Evolutionary conservation across 2,329 filamentous ascomycete species (phyloP).

Genomic region (Aspergillus intermedius): DNA sequence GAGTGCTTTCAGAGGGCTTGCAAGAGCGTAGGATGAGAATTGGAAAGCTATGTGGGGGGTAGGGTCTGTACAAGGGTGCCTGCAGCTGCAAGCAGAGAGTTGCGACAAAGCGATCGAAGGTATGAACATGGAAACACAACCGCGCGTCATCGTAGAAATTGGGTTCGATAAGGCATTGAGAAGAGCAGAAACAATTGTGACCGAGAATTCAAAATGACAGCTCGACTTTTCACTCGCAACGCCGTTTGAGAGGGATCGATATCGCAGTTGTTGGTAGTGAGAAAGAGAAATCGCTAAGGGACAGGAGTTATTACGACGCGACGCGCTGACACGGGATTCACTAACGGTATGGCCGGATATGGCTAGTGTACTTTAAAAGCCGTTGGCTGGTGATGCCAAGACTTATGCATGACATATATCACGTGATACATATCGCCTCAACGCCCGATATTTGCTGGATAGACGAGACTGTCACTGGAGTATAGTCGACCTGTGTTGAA

Average conservation of each 20-base stretch:
- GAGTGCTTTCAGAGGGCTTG: constrained; percentile 37
- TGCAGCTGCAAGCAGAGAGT: constrained; percentile 29
- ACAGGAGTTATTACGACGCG: constrained; percentile 2
- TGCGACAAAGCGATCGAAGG: constrained; percentile 19
- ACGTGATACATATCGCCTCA: neutral
- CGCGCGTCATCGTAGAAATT: constrained; percentile 7
- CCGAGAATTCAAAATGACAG: constrained; percentile 3
- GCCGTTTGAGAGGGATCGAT: constrained; percentile 6
- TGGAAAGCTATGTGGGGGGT: constrained; percentile 76
- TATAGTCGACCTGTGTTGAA: neutral
- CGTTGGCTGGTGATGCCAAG: neutral
- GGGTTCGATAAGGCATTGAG: constrained; percentile 10
- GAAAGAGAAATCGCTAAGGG: constrained; percentile 2
- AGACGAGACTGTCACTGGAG: neutral
- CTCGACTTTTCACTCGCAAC: neutral
- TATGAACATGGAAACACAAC: constrained; percentile 4
- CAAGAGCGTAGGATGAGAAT: constrained; percentile 53
- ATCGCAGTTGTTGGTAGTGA: constrained; percentile 5
- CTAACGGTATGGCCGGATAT: neutral
- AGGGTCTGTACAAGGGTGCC: constrained; percentile 50
- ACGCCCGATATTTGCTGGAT: neutral
- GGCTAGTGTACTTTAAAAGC: neutral
- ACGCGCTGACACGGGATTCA: constrained; percentile 8
- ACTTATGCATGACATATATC: neutral
- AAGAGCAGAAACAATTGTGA: constrained; percentile 3